Evolutionary conservation across 2,329 filamentous ascomycete species (phyloP), one percentile per base, ranked within the genome.

Genomic region (Dendryphion nanum): DNA sequence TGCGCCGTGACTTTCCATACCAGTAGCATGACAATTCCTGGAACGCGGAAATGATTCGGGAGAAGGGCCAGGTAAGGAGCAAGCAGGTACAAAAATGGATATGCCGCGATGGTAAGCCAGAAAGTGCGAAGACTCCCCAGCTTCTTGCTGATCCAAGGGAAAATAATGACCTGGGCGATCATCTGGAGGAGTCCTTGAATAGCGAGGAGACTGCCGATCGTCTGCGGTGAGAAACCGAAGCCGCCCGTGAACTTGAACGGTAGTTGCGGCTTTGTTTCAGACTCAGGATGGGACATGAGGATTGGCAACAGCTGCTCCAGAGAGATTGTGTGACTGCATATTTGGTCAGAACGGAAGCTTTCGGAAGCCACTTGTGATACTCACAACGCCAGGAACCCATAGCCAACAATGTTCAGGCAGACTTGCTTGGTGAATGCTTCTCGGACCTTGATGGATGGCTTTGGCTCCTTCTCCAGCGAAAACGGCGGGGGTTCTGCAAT

Each of bases 251-350:
- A 97, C 53, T 86, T 85, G 73, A 98, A 93, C 0, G 91, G 91
- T 2, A 95, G 76, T 10, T 76, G 47, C 55, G 73, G 67, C n/a
- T 68, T 53, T 13, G 67, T 62, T 18, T 73, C 46, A 59, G 78
- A 66, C 57, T 76, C 60, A 55, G 76, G 62, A 30, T 87, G 87
- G 64, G 86, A 91, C 59, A 98, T 80, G 52, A 98, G 89, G 2
- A 96, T 86, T 0, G 93, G 91, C 53, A 97, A 83, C 33, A 97
- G 78, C 59, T 95, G 87, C 67, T 98, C 93, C 54, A 95, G 93
- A 0, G 90, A 94, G 68, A 98, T 96, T 10, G 91, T 96, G 70
- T 97, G 91, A 71, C 90, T 95, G 57, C 28, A 7, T 45, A 20
- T 26, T 10, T 3, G 12, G 29, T 30, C 15, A 30, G 23, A n/a